phyloP scores from a whole-genome alignment of 2,329 filamentous ascomycete genomes.

The Chalaropsis ovoidea region DNA sequence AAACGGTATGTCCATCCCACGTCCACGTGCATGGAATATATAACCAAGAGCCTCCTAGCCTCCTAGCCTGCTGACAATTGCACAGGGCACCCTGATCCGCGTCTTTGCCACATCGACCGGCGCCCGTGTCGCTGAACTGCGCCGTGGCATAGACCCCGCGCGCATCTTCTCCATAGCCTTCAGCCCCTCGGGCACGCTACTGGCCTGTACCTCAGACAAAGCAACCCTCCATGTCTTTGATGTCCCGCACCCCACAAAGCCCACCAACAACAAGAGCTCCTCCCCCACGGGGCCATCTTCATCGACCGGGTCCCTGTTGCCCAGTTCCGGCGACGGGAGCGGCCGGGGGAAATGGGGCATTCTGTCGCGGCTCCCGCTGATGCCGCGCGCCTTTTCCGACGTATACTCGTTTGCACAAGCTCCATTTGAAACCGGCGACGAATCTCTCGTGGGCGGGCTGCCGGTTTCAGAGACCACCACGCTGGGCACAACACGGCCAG shows the following conservation, averaged over 20 bases:
- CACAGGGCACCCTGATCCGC: slow-evolving; percentile 67
- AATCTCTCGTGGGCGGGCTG: slow-evolving; percentile 43
- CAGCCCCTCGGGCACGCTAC: slow-evolving; percentile 65
- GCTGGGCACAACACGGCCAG: slow-evolving; percentile 47
- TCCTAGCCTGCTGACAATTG: too few relatives aligned
- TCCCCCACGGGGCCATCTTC: slow-evolving; percentile 27
- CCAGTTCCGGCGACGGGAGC: slow-evolving; percentile 35
- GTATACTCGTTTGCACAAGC: slow-evolving; percentile 74
- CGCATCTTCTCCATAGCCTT: slow-evolving; percentile 81
- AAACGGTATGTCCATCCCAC: slow-evolving; percentile 39
- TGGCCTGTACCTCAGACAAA: slow-evolving; percentile 94
- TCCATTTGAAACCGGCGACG: slow-evolving; percentile 75
- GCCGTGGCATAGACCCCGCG: slow-evolving; percentile 80
- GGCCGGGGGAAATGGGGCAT: slow-evolving; percentile 73
- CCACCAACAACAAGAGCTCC: slow-evolving; percentile 24
- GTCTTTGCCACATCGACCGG: slow-evolving; percentile 74
- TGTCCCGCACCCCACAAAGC: slow-evolving; percentile 50
- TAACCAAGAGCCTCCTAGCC: background rate
- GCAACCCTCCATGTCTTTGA: slow-evolving; percentile 93
- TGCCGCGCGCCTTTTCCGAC: slow-evolving; percentile 82
- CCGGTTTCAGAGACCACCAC: slow-evolving; percentile 38
- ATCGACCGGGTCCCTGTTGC: slow-evolving; percentile 31
- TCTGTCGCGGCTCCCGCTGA: slow-evolving; percentile 68
- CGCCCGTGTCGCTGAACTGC: slow-evolving; percentile 70
- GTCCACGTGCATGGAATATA: background rate